Evolutionary conservation across 2,329 filamentous ascomycete species (phyloP).

Genomic region (Aschersonia sp.): DNA sequence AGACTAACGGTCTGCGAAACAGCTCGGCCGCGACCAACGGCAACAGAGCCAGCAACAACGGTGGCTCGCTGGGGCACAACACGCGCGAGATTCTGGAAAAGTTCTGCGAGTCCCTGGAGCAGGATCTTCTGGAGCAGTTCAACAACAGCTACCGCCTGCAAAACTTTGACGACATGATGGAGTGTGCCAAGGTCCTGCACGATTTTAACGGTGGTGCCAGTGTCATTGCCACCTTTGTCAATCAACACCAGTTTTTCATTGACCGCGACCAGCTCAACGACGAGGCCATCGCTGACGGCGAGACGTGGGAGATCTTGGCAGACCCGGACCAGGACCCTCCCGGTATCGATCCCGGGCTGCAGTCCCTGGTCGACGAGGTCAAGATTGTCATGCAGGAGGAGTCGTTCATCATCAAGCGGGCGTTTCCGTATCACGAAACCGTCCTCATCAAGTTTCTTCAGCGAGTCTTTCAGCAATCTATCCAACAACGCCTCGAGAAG

Average conservation of each 20-base stretch:
- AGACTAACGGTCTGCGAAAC: slow-evolving; percentile 40
- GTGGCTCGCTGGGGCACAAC: slow-evolving; percentile 36
- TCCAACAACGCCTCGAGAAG: slow-evolving; percentile 90
- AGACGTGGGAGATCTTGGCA: slow-evolving; percentile 81
- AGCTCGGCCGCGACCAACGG: slow-evolving; percentile 36
- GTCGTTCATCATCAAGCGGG: slow-evolving; percentile 88
- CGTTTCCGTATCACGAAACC: slow-evolving; percentile 92
- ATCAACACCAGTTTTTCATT: slow-evolving; percentile 99
- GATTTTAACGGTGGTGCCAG: slow-evolving; percentile 95
- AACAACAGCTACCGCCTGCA: slow-evolving; percentile 92
- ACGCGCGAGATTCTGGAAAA: slow-evolving; percentile 89
- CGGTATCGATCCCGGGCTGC: slow-evolving; percentile 79
- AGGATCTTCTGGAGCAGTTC: slow-evolving; percentile 89
- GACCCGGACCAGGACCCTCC: slow-evolving; percentile 89
- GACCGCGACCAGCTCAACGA: slow-evolving; percentile 85
- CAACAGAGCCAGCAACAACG: slow-evolving; percentile 13
- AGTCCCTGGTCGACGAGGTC: slow-evolving; percentile 87
- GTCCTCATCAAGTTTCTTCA: slow-evolving; percentile 89
- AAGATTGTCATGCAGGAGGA: slow-evolving; percentile 94
- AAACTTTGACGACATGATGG: slow-evolving; percentile 96
- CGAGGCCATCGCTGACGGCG: slow-evolving; percentile 59
- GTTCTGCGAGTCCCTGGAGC: slow-evolving; percentile 89
- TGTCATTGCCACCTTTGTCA: slow-evolving; percentile 91
- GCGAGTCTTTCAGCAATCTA: slow-evolving; percentile 92
- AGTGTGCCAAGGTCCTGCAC: slow-evolving; percentile 83